Base-by-base conservation (phyloP, 495 filamentous ascomycete genomes). In the Xylaria flabelliformis region DNA sequence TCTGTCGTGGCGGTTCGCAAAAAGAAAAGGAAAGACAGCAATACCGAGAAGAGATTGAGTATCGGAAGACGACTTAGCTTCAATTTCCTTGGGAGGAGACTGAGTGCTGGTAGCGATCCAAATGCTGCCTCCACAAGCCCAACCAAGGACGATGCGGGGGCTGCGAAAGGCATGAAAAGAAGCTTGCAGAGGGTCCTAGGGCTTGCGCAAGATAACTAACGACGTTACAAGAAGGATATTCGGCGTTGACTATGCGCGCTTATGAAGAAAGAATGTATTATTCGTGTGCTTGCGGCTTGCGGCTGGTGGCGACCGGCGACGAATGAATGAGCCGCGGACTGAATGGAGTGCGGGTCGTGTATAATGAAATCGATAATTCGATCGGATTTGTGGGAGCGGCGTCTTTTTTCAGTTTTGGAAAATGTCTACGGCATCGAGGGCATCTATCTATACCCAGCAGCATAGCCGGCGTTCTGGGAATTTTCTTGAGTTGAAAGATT, bases 101-200 rank as follows among this genome's bases (percentile, higher is more conserved):
- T 69, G 46, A 75, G 73, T 24, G 75, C 56, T 9, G 70, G 51
- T 50, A 73, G 74, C 65, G 74, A 77, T 36, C 72, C 72, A 24
- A 72, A 58, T 46, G 72, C 55, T 8, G 21, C 69, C 17, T 44
- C 66, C 17, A 70, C 69, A 59, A 75, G 66, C 58, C 65, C 67
- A 21, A 70, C 71, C 19, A 66, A 83, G 51, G 87, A 90, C 53
- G 85, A 90, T 64, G 82, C 85, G 61, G 82, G 85, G 46, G 80
- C 81, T 9, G 71, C 79, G 0, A 82, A 80, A 65, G 78, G 77
- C 36, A 77, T 85, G 36, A 74, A 79, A 63, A 78, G 79, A 73
- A 82, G 84, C 72, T 44, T 85, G 73, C 83, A 85, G 46, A 76
- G 81, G 74, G 74, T 81, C 73, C 21, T 84, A 73, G 77, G 79